These are phyloP conservation scores for Heliosperma pusillum DNA, from an alignment of 148 eudicot species.

Conservation along the genomic window DNA sequence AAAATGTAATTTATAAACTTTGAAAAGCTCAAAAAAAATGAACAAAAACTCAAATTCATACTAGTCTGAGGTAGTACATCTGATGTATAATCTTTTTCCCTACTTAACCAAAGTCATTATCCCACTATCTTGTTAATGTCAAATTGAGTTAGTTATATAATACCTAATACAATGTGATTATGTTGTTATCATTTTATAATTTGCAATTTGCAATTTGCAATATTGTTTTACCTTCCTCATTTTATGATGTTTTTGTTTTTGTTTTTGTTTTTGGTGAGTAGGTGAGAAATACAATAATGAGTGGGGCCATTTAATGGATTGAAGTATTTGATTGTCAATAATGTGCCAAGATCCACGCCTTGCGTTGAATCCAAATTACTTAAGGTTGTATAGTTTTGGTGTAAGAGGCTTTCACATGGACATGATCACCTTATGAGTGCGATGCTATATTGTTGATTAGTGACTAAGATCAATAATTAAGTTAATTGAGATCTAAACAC, in stretches of 20 bases:
- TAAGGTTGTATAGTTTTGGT: neutral
- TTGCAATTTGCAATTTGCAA: too few species aligned
- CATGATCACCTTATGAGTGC: neutral
- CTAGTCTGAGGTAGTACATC: too few species aligned
- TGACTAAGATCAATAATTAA: too few species aligned
- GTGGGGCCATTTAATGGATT: neutral
- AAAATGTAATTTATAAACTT: too few species aligned
- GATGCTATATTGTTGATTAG: too few species aligned
- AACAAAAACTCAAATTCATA: too few species aligned
- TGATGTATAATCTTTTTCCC: too few species aligned
- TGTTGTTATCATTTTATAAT: too few species aligned
- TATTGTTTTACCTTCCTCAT: neutral
- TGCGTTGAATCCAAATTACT: constrained; percentile 9
- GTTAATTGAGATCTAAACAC: too few species aligned
- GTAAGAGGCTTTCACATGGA: constrained; percentile 7
- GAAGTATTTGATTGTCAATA: neutral
- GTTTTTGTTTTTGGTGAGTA: neutral
- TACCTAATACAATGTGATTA: neutral
- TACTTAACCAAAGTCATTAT: too few species aligned
- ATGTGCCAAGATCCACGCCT: constrained; percentile 19
- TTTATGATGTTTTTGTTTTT: constrained; percentile 2
- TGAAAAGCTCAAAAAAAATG: too few species aligned
- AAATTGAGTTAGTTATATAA: neutral
- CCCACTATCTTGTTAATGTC: neutral
- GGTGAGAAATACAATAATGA: neutral